phyloP scores from a whole-genome alignment of 106 monocot genomes.

The Apostasia ramifera region DNA sequence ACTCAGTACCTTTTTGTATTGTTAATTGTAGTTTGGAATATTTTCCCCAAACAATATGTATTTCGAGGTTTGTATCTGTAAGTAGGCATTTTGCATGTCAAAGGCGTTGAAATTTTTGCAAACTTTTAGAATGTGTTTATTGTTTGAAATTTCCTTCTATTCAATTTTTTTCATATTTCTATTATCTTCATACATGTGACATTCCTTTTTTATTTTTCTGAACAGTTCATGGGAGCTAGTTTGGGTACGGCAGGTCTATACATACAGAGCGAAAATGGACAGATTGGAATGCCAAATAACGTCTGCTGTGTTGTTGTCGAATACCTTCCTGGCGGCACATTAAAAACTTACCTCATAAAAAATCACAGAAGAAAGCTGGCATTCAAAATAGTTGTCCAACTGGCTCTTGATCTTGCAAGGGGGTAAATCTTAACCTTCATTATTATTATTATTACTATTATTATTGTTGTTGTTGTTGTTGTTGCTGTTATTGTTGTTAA shows the following conservation, averaged over 20 bases:
- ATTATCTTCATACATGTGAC: background rate
- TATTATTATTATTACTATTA: background rate
- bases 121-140: background rate
- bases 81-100: too few relatives aligned
- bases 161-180: background rate
- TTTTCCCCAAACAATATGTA: too few relatives aligned
- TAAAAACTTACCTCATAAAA: conserved; percentile 84
- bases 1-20: too few relatives aligned
- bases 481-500: background rate
- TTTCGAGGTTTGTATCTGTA: too few relatives aligned
- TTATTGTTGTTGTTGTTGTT: background rate
- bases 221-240: conserved; percentile 80
- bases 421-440: conserved; percentile 37
- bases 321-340: conserved; percentile 77
- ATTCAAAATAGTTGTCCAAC: conserved; percentile 80
- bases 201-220: conserved; percentile 7
- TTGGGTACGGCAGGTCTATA: conserved; percentile 60
- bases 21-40: too few relatives aligned
- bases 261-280: conserved; percentile 76
- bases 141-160: background rate
- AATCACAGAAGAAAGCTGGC: conserved; percentile 76
- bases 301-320: conserved; percentile 88
- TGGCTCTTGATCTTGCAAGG: conserved; percentile 81
- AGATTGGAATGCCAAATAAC: conserved; percentile 65
- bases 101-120: too few relatives aligned